Conservation (phyloP, 2,329 filamentous ascomycete species). For the Mycocentrospora acerina region DNA sequence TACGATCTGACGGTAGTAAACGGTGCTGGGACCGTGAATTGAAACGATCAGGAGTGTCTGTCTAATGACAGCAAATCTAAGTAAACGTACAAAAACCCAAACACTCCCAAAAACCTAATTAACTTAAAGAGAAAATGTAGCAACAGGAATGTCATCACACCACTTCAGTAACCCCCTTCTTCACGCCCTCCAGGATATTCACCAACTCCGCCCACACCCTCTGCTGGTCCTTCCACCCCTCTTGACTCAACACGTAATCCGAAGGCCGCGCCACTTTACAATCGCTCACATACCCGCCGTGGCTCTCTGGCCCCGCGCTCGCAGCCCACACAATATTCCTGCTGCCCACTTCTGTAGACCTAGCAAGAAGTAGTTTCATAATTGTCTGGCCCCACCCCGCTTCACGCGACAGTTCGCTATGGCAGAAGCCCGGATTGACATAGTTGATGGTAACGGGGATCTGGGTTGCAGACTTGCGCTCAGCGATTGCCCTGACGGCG, state of each 20-base stretch:
- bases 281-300: slow-evolving; percentile 46
- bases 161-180: too few species aligned
- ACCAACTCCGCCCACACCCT: slow-evolving; percentile 45
- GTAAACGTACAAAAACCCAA: too few species aligned
- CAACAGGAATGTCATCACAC: too few species aligned
- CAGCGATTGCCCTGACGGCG: slow-evolving; percentile 23
- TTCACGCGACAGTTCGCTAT: slow-evolving; percentile 27
- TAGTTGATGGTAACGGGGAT: slow-evolving; percentile 35
- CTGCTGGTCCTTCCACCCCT: slow-evolving; percentile 39
- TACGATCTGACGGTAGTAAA: too few species aligned
- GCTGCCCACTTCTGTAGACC: slow-evolving; percentile 45
- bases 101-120: too few species aligned
- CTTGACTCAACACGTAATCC: slow-evolving; percentile 37
- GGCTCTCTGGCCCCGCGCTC: slow-evolving; percentile 35
- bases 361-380: slow-evolving; percentile 27
- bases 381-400: slow-evolving; percentile 7
- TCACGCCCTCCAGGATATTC: too few species aligned
- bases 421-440: slow-evolving; percentile 39
- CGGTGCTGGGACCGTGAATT: too few species aligned
- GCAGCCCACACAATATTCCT: slow-evolving; percentile 45
- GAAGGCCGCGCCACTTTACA: slow-evolving; percentile 30
- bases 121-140: too few species aligned
- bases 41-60: too few species aligned
- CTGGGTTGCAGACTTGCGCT: slow-evolving; percentile 9
- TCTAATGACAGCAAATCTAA: too few species aligned